Evolutionary conservation across 345 rosid genomes (phyloP).

Genomic region (Mangifera indica): DNA sequence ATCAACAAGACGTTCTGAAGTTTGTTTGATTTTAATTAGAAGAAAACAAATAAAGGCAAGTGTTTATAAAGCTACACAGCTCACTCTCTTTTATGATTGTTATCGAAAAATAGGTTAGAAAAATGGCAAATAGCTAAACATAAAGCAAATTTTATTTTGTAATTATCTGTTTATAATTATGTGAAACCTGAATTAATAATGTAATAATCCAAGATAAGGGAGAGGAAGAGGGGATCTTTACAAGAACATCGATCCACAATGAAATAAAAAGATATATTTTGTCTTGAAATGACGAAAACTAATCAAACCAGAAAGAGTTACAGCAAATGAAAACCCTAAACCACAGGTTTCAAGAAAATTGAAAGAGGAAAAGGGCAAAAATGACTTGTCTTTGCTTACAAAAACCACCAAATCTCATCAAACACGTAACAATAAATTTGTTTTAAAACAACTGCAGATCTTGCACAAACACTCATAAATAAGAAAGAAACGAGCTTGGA

Average conservation of each 20-base stretch:
- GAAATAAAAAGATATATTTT: background rate
- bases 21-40: background rate
- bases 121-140: background rate
- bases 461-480: background rate
- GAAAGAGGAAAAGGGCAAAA: background rate
- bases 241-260: slow-evolving; percentile 1
- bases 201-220: background rate
- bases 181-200: background rate
- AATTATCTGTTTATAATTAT: background rate
- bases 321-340: slow-evolving; percentile 9
- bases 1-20: background rate
- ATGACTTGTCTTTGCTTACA: background rate
- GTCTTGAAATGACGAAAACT: background rate
- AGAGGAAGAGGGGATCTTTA: slow-evolving; percentile 7
- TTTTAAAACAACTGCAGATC: slow-evolving; percentile 23
- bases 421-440: background rate
- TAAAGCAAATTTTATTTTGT: background rate
- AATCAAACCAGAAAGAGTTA: background rate
- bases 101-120: background rate
- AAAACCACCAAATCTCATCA: slow-evolving; percentile 18
- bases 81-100: background rate
- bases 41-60: background rate
- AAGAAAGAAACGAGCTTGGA: background rate
- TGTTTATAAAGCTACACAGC: background rate
- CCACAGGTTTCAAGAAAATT: background rate